Evolutionary conservation across 371 early-diverging fungal genomes (phyloP).

Genomic region (Rhizopus sp.): DNA sequence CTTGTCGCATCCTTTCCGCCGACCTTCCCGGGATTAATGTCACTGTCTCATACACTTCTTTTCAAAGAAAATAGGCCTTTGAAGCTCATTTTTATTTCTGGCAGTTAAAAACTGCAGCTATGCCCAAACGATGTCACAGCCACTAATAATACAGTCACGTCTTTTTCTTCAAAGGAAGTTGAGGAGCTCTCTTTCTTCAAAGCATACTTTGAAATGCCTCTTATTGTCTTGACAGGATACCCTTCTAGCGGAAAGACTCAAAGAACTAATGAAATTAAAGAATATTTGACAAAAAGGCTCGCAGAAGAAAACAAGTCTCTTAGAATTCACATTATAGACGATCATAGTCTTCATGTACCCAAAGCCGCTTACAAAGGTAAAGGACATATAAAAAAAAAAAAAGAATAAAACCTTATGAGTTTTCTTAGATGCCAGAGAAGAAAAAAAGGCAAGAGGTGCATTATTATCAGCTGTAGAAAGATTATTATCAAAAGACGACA

Average conservation of each 20-base stretch:
- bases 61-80: no score
- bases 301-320: slow-evolving; percentile 47
- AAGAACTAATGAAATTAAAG: slow-evolving; percentile 74
- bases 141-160: no score
- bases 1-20: no score
- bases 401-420: background rate
- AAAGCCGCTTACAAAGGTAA: slow-evolving; percentile 67
- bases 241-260: slow-evolving; percentile 92
- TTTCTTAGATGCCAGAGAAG: slow-evolving; percentile 61
- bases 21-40: no score
- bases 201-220: slow-evolving; percentile 71
- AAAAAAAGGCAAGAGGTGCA: slow-evolving; percentile 90
- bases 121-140: no score
- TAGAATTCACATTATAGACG: slow-evolving; percentile 75
- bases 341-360: slow-evolving; percentile 72
- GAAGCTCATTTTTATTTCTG: no score
- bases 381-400: background rate
- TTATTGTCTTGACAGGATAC: slow-evolving; percentile 85
- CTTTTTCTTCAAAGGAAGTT: no score
- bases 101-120: no score
- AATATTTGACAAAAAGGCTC: slow-evolving; percentile 59
- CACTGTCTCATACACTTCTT: no score
- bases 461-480: slow-evolving; percentile 92
- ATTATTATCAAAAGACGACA: slow-evolving; percentile 72
- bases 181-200: background rate